phyloP scores from a whole-genome alignment of 192 early-diverging fungal species.

The Irineochytrium annulatum region DNA sequence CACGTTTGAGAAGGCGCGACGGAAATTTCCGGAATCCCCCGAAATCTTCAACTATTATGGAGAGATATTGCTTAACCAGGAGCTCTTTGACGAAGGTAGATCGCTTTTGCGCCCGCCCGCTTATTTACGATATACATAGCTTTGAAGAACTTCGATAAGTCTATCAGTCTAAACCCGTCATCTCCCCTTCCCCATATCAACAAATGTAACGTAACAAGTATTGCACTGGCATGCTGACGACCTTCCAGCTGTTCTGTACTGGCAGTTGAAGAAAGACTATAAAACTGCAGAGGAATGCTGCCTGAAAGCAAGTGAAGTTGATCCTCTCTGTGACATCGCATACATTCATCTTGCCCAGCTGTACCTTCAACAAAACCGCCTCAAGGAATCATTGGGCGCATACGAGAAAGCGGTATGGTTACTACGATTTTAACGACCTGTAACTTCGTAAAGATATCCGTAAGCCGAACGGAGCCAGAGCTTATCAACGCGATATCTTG shows the following conservation, averaged over 20 bases:
- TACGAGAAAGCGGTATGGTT: slow-evolving; percentile 69
- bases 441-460: slow-evolving; percentile 31
- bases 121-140: slow-evolving; percentile 40
- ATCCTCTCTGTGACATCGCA: slow-evolving; percentile 95
- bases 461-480: slow-evolving; percentile 87
- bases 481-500: slow-evolving; percentile 71
- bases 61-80: slow-evolving; percentile 87
- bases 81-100: slow-evolving; percentile 63
- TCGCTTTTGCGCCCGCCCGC: not conserved
- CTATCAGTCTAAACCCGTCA: slow-evolving; percentile 69
- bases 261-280: slow-evolving; percentile 75
- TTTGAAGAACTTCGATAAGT: slow-evolving; percentile 80
- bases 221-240: not conserved
- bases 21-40: slow-evolving; percentile 70
- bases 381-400: slow-evolving; percentile 77
- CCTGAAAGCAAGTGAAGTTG: slow-evolving; percentile 77
- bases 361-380: slow-evolving; percentile 62
- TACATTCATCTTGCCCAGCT: slow-evolving; percentile 74
- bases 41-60: slow-evolving; percentile 98
- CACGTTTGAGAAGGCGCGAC: slow-evolving; percentile 76
- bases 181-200: slow-evolving; percentile 99
- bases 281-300: slow-evolving; percentile 71
- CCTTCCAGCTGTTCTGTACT: slow-evolving; percentile 45
- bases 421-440: not conserved
- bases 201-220: slow-evolving; percentile 57